Evolutionary conservation across 2,329 filamentous ascomycete species (phyloP).

Genomic region (Aureobasidium sp.): DNA sequence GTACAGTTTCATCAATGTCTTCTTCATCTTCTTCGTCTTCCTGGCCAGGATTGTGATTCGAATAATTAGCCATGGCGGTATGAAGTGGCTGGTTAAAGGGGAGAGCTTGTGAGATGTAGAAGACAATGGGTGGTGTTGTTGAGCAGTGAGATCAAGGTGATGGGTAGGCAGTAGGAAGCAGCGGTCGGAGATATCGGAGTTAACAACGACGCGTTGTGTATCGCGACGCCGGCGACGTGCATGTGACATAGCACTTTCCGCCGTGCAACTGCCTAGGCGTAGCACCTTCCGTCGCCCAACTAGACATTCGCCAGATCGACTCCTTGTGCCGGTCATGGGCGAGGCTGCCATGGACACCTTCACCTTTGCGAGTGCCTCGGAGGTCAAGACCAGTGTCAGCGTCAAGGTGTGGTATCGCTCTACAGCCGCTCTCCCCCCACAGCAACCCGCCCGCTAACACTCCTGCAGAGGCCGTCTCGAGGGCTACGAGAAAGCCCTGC

Average conservation of each 20-base stretch:
- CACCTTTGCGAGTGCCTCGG: slow-evolving; percentile 84
- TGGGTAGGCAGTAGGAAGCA: neutral
- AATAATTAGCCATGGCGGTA: slow-evolving; percentile 14
- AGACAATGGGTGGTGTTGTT: neutral
- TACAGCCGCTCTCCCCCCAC: neutral
- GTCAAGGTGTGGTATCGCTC: slow-evolving; percentile 47
- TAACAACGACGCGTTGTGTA: neutral
- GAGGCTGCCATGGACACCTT: slow-evolving; percentile 70
- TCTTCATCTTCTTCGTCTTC: slow-evolving; percentile 61
- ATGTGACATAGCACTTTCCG: neutral
- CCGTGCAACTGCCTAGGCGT: too few species aligned
- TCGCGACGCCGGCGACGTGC: neutral
- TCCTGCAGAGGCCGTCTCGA: slow-evolving; percentile 60
- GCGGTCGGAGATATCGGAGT: neutral
- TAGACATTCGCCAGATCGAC: too few species aligned
- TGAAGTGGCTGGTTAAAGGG: neutral
- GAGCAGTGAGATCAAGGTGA: neutral
- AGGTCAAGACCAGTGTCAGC: slow-evolving; percentile 62
- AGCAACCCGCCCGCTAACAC: slow-evolving; percentile 20
- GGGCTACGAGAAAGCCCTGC: slow-evolving; percentile 64
- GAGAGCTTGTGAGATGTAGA: neutral
- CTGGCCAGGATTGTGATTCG: slow-evolving; percentile 23
- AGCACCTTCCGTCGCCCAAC: neutral
- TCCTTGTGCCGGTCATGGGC: neutral
- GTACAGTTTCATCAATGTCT: slow-evolving; percentile 56